Conservation (phyloP, 805 yeast species). For the Teunomyces cretensis region DNA sequence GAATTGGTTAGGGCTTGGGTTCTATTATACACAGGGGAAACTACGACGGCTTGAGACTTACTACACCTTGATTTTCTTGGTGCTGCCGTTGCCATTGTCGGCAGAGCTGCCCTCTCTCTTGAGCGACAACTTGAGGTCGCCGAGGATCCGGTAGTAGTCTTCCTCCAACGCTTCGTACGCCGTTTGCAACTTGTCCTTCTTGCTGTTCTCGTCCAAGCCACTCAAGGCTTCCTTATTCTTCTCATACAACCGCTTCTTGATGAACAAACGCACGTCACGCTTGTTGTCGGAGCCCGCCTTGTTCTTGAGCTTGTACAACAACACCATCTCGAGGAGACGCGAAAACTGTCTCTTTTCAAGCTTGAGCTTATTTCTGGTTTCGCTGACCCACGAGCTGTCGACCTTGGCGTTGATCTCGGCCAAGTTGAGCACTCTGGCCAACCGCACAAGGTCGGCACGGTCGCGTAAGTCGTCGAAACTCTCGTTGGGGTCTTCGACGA, state of each 20-base stretch:
- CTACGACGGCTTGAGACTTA: too few relatives aligned
- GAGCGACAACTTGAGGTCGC: constrained; percentile 19
- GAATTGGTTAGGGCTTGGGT: background rate
- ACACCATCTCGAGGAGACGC: constrained; percentile 74
- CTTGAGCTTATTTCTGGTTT: constrained; percentile 45
- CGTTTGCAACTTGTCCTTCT: constrained; percentile 68
- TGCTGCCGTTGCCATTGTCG: background rate
- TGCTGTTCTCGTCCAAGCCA: constrained; percentile 62
- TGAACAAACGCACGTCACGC: constrained; percentile 52
- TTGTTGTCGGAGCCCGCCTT: constrained; percentile 22
- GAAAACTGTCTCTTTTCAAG: constrained; percentile 77
- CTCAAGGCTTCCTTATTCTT: constrained; percentile 78
- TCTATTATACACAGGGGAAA: background rate
- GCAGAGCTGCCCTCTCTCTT: constrained; percentile 15
- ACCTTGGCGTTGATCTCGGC: constrained; percentile 16
- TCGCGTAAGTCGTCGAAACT: constrained; percentile 90
- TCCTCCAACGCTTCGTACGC: constrained; percentile 69
- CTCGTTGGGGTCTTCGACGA: constrained; percentile 94
- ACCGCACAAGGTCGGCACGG: constrained; percentile 60
- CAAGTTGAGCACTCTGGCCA: constrained; percentile 20
- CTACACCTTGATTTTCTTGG: constrained; percentile 6
- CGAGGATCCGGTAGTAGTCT: constrained; percentile 65
- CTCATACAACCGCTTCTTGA: constrained; percentile 72
- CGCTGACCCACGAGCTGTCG: constrained; percentile 38
- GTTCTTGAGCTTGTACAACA: constrained; percentile 42